phyloP scores from a whole-genome alignment of 352 stramenopile genomes.

The Thalassiosira livingstoniorum region DNA sequence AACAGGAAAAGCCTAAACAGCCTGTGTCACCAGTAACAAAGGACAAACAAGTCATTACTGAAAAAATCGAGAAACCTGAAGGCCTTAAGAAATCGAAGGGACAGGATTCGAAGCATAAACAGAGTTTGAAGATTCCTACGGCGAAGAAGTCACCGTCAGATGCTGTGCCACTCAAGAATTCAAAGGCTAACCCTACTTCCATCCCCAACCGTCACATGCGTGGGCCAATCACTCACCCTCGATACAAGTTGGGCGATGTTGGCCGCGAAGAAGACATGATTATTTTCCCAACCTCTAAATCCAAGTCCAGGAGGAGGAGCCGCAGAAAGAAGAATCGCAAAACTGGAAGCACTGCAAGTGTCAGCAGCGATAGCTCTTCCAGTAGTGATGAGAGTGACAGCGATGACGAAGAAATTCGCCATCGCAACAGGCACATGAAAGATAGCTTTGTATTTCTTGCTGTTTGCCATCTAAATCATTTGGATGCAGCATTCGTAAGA shows the following conservation, averaged over 20 bases:
- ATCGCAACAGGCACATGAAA: neutral
- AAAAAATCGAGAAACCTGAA: no score
- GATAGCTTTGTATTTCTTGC: no score
- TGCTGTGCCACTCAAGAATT: no score
- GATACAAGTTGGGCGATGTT: constrained; percentile 44
- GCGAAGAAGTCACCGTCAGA: no score
- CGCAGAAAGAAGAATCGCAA: constrained; percentile 3
- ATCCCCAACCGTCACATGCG: constrained; percentile 1
- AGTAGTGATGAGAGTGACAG: neutral
- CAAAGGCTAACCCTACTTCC: no score
- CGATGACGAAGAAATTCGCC: constrained; percentile 2
- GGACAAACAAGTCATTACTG: no score
- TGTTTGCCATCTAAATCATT: constrained; percentile 37
- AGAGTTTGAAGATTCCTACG: no score
- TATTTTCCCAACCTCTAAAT: constrained; percentile 32
- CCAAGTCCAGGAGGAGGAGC: neutral
- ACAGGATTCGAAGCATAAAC: no score
- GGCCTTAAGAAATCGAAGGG: no score
- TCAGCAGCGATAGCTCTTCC: neutral
- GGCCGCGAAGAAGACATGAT: constrained; percentile 54
- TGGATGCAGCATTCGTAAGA: constrained; percentile 45
- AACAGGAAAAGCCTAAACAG: no score
- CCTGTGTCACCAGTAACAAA: no score
- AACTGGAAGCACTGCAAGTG: neutral
- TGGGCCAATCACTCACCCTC: constrained; percentile 46